These are phyloP conservation scores for Mucor plumbeus DNA, from an alignment of 371 early-diverging fungal genomes.

Conservation along the genomic window DNA sequence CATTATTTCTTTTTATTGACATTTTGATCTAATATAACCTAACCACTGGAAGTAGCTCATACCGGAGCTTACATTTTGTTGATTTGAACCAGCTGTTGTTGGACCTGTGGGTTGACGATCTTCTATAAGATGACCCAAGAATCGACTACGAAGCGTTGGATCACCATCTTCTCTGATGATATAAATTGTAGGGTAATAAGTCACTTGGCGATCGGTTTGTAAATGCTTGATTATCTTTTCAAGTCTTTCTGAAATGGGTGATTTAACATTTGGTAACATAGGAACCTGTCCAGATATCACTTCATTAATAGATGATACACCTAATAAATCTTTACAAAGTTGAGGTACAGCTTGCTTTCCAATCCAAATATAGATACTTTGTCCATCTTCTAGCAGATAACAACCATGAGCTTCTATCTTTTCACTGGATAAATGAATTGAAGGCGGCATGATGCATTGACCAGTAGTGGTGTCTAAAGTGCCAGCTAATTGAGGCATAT, in stretches of 20 bases:
- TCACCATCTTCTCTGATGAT: constrained; percentile 94
- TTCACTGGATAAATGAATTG: constrained; percentile 84
- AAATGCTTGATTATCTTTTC: constrained; percentile 54
- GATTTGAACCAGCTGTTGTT: constrained; percentile 60
- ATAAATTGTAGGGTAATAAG: constrained; percentile 70
- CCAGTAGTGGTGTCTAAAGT: constrained; percentile 18
- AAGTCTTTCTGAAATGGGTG: constrained; percentile 62
- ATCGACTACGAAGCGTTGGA: constrained; percentile 81
- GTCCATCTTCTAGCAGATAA: constrained; percentile 84
- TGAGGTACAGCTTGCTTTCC: constrained; percentile 81
- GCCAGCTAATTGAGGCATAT: constrained; percentile 74
- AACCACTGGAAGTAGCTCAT: constrained; percentile 83
- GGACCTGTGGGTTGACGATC: constrained; percentile 87
- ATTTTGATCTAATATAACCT: constrained; percentile 50
- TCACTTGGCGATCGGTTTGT: constrained; percentile 63
- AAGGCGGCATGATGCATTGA: constrained; percentile 51
- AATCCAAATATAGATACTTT: constrained; percentile 89
- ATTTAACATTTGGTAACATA: constrained; percentile 62
- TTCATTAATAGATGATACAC: constrained; percentile 63
- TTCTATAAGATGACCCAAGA: constrained; percentile 88
- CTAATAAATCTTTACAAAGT: constrained; percentile 74
- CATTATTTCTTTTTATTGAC: constrained; percentile 22
- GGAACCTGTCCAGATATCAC: constrained; percentile 64
- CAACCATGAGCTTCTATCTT: constrained; percentile 83
- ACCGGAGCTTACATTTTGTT: constrained; percentile 60